These are phyloP conservation scores for Papiliotrema laurentii DNA, from an alignment of 1,284 basidiomycete genomes.

Conservation along the genomic window DNA sequence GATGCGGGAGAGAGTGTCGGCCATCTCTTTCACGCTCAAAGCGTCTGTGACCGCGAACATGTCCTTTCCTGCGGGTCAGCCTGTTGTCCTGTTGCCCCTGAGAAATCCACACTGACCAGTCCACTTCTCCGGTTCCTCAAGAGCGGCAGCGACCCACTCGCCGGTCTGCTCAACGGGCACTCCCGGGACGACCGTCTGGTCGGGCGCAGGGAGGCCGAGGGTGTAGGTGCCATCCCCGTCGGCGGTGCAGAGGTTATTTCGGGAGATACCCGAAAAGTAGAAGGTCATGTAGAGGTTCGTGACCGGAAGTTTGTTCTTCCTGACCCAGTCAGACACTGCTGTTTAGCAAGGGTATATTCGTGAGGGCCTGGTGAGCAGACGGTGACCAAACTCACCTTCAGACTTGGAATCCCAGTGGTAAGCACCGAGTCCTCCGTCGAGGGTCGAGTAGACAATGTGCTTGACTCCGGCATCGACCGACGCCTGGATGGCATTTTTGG, in stretches of 20 bases:
- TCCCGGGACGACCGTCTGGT: slow-evolving; percentile 7
- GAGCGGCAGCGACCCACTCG: slow-evolving; percentile 8
- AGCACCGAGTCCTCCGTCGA: slow-evolving; percentile 1
- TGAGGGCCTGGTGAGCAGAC: not conserved
- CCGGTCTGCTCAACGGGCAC: slow-evolving; percentile 13
- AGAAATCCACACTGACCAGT: slow-evolving; percentile 4
- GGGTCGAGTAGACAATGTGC: slow-evolving; percentile 17
- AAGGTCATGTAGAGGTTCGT: slow-evolving; percentile 8
- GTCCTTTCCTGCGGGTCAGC: slow-evolving; percentile 6
- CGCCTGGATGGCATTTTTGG: slow-evolving; percentile 11
- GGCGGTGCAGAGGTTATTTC: not conserved
- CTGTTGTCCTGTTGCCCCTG: too few species aligned
- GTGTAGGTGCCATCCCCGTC: slow-evolving; percentile 5
- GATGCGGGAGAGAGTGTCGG: slow-evolving; percentile 7
- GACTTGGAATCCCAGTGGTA: slow-evolving; percentile 6
- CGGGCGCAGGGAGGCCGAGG: slow-evolving; percentile 7
- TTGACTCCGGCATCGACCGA: slow-evolving; percentile 5
- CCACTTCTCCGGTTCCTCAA: slow-evolving; percentile 10
- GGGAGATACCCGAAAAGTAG: slow-evolving; percentile 10
- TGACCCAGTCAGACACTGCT: slow-evolving; percentile 6
- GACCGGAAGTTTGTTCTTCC: not conserved
- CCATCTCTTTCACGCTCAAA: slow-evolving; percentile 5
- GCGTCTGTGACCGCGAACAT: slow-evolving; percentile 10
- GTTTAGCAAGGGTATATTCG: not conserved
- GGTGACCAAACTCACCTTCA: slow-evolving; percentile 3